Conservation (phyloP, 495 filamentous ascomycete genomes). For the Hypoxylon trugodes region DNA sequence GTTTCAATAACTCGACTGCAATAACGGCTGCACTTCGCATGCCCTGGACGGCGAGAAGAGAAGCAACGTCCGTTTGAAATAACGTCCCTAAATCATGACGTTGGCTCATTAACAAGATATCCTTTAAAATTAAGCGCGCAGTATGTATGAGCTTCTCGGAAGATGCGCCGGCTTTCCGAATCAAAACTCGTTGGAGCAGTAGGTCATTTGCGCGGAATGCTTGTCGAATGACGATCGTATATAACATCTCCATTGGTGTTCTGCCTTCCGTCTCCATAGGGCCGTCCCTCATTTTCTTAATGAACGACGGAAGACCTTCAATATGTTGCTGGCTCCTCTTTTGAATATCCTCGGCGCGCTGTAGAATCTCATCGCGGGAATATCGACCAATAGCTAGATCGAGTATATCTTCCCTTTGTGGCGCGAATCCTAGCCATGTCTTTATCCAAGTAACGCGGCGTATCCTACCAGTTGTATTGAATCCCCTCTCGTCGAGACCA, state of each 20-base stretch:
- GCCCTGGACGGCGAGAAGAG: slow-evolving; percentile 53
- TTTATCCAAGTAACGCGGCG: slow-evolving; percentile 41
- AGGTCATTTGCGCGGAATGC: slow-evolving; percentile 56
- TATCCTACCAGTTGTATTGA: slow-evolving; percentile 36
- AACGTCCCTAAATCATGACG: slow-evolving; percentile 51
- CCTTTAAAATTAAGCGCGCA: slow-evolving; percentile 50
- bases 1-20: slow-evolving; percentile 53
- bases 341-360: slow-evolving; percentile 46
- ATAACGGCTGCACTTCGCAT: slow-evolving; percentile 56
- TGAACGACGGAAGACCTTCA: slow-evolving; percentile 48
- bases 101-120: slow-evolving; percentile 50
- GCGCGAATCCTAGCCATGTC: slow-evolving; percentile 39
- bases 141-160: slow-evolving; percentile 50
- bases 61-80: slow-evolving; percentile 38
- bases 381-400: slow-evolving; percentile 42
- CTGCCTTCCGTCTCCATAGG: slow-evolving; percentile 36
- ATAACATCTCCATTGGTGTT: slow-evolving; percentile 45
- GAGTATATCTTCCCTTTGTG: slow-evolving; percentile 42
- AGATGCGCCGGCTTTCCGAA: slow-evolving; percentile 48
- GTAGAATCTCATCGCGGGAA: slow-evolving; percentile 44
- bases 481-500: slow-evolving; percentile 41
- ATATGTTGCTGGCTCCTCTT: slow-evolving; percentile 46
- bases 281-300: slow-evolving; percentile 45
- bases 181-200: slow-evolving; percentile 55
- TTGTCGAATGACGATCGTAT: slow-evolving; percentile 45